A percentile compares a stretch with the other conserved stretches of the same genome.
phyloP scores from a whole-genome alignment of 1,284 basidiomycete genomes.

The Pascua guehoae region DNA sequence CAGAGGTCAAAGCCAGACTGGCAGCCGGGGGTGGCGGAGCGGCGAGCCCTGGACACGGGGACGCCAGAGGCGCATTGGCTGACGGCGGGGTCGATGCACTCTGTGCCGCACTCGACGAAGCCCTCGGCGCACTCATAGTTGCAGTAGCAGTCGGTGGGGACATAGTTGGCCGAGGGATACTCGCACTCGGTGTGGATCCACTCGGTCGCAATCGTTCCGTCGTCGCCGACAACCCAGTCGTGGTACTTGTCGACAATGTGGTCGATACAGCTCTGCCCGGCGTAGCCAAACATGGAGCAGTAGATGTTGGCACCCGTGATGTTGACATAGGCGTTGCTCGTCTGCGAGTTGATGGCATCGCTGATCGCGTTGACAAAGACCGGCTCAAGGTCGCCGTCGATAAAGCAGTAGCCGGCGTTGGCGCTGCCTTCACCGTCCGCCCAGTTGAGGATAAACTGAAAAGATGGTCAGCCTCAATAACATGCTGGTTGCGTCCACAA shows the following conservation, averaged over 20 bases:
- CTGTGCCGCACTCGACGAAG: conserved; percentile 1
- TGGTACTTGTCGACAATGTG: not conserved
- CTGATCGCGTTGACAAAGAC: not conserved
- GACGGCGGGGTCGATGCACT: conserved; percentile 3
- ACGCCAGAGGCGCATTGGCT: not conserved
- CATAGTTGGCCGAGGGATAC: conserved; percentile 1
- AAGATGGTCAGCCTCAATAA: not conserved
- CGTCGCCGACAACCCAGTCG: conserved; percentile 1
- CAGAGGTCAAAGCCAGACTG: conserved; percentile 4
- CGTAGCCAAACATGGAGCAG: not conserved
- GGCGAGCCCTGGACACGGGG: not conserved
- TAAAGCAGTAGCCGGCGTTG: conserved; percentile 4
- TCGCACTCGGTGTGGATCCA: conserved; percentile 2
- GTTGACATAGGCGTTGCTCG: not conserved
- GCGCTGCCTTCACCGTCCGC: not conserved
- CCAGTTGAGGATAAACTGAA: conserved; percentile 2
- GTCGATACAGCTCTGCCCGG: not conserved
- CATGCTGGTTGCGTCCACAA: too few relatives aligned
- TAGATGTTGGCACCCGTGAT: not conserved
- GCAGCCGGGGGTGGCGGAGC: not conserved
- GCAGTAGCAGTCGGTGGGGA: conserved; percentile 2
- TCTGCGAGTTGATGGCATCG: not conserved
- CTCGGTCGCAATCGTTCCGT: not conserved
- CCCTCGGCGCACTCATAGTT: not conserved
- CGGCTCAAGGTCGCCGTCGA: not conserved